phyloP scores from a whole-genome alignment of 2,329 filamentous ascomycete genomes.

The Mollisia scopiformis region DNA sequence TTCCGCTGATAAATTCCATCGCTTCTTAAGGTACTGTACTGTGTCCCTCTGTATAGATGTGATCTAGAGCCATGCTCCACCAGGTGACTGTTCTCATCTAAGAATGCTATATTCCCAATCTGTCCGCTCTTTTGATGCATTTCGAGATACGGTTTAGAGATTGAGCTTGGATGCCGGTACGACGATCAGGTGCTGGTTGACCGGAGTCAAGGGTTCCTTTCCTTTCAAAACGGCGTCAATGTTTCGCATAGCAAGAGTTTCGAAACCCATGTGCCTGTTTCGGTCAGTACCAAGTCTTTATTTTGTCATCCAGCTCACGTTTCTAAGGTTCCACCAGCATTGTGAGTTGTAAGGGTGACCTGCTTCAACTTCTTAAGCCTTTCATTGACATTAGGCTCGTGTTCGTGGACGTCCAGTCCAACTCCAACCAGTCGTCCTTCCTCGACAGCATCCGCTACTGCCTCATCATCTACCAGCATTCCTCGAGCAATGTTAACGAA shows the following conservation, averaged over 20 bases:
- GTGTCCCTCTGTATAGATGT: not conserved
- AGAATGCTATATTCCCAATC: too few relatives aligned
- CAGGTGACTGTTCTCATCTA: too few relatives aligned
- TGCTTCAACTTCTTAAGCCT: constrained; percentile 32
- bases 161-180: constrained; percentile 8
- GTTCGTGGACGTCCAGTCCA: constrained; percentile 66
- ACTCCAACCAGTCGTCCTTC: constrained; percentile 51
- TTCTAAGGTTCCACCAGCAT: constrained; percentile 68
- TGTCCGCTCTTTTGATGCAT: not conserved
- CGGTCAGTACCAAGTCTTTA: not conserved
- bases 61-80: not conserved
- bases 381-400: constrained; percentile 52
- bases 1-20: not conserved
- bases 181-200: constrained; percentile 31
- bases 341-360: constrained; percentile 65
- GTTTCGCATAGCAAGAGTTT: constrained; percentile 69
- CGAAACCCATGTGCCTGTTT: constrained; percentile 56
- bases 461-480: constrained; percentile 66
- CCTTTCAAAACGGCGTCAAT: constrained; percentile 58
- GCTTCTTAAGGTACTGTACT: not conserved
- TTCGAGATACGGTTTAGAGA: not conserved
- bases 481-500: constrained; percentile 71
- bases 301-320: constrained; percentile 41
- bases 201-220: constrained; percentile 32
- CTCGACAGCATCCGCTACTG: constrained; percentile 61